These are phyloP conservation scores for Nannochloropsis salina DNA, from an alignment of 108 stramenopile genomes.

Conservation along the genomic window DNA sequence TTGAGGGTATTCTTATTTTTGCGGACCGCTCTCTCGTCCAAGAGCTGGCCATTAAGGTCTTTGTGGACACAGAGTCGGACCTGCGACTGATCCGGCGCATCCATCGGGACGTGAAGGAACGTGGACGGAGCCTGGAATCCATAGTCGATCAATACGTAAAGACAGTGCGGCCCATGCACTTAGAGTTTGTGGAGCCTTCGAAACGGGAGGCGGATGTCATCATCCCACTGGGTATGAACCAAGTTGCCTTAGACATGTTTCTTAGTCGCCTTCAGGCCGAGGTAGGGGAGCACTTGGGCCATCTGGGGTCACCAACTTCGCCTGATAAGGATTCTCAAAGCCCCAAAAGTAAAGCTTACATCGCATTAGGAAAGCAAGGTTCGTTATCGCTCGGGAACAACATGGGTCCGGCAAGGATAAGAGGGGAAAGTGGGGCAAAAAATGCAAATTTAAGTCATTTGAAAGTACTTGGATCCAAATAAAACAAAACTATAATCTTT, in stretches of 20 bases:
- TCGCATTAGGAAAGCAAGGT: slow-evolving; percentile 11
- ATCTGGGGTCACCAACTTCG: background rate
- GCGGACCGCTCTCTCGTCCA: slow-evolving; percentile 61
- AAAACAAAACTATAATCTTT: too few species aligned
- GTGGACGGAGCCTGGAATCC: slow-evolving; percentile 67
- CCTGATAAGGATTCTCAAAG: too few species aligned
- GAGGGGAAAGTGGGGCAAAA: background rate
- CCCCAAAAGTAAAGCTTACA: background rate
- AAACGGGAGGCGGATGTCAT: slow-evolving; percentile 81
- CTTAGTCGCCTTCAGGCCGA: slow-evolving; percentile 31
- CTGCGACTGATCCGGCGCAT: slow-evolving; percentile 75
- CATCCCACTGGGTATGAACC: slow-evolving; percentile 58
- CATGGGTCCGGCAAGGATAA: background rate
- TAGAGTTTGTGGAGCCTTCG: slow-evolving; percentile 78
- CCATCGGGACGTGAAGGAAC: slow-evolving; percentile 70
- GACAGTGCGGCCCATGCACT: slow-evolving; percentile 90
- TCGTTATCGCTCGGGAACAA: background rate
- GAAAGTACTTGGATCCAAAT: too few species aligned
- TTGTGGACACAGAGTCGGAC: slow-evolving; percentile 79
- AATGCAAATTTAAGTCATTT: background rate
- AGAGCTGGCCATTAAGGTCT: slow-evolving; percentile 82
- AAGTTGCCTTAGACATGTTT: slow-evolving; percentile 53
- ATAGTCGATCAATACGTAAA: slow-evolving; percentile 72
- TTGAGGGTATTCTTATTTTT: slow-evolving; percentile 88
- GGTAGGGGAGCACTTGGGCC: background rate